phyloP scores from a whole-genome alignment of 1,139 yeast species.

The Torulaspora globosa region DNA sequence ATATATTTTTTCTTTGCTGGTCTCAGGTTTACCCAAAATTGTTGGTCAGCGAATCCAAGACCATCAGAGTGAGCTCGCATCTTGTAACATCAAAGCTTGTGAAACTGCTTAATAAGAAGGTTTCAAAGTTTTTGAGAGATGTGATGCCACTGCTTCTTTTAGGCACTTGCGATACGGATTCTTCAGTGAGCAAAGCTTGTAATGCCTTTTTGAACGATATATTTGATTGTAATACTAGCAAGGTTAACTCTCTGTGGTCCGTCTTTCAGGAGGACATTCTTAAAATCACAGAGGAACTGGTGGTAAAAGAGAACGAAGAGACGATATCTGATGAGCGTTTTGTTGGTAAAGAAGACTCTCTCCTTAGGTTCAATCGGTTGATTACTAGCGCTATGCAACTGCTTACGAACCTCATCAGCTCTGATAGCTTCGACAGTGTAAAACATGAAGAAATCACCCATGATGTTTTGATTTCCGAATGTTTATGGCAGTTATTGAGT shows the following conservation, averaged over 20 bases:
- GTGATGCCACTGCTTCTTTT: slow-evolving; percentile 69
- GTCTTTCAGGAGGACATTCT: slow-evolving; percentile 55
- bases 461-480: slow-evolving; percentile 21
- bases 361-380: slow-evolving; percentile 61
- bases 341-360: slow-evolving; percentile 62
- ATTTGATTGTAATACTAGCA: slow-evolving; percentile 55
- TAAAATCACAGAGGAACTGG: slow-evolving; percentile 49
- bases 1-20: slow-evolving; percentile 62
- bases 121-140: slow-evolving; percentile 62
- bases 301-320: slow-evolving; percentile 54
- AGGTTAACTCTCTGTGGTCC: slow-evolving; percentile 57
- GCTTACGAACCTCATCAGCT: slow-evolving; percentile 43
- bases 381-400: slow-evolving; percentile 51
- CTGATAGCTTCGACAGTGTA: slow-evolving; percentile 21
- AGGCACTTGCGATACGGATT: slow-evolving; percentile 68
- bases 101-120: slow-evolving; percentile 50
- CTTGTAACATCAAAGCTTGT: slow-evolving; percentile 58
- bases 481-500: slow-evolving; percentile 38
- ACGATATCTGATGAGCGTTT: slow-evolving; percentile 75
- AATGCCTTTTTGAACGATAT: slow-evolving; percentile 45
- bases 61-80: slow-evolving; percentile 59
- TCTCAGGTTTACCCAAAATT: slow-evolving; percentile 77
- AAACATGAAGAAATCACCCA: slow-evolving; percentile 17
- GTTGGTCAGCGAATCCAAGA: slow-evolving; percentile 64
- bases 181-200: slow-evolving; percentile 54